Conservation (phyloP, 306 rosid species). For the Lupinus albus region DNA sequence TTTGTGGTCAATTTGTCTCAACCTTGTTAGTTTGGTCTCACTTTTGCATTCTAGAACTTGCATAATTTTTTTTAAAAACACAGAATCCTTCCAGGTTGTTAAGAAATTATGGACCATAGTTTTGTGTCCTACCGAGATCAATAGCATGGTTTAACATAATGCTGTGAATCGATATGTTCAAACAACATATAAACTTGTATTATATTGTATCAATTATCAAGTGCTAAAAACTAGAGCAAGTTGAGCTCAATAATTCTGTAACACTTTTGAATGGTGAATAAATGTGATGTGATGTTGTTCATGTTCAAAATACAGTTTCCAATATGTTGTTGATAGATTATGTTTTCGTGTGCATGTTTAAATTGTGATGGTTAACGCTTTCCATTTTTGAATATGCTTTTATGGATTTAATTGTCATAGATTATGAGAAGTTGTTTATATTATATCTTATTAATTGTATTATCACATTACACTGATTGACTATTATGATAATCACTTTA, state of each 20-base stretch:
- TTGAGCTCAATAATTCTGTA: conserved; percentile 20
- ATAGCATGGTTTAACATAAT: neutral
- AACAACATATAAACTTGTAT: neutral
- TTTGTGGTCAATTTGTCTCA: conserved; percentile 28
- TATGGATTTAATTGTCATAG: too few relatives aligned
- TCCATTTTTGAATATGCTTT: too few relatives aligned
- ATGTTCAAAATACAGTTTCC: neutral
- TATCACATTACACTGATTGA: too few relatives aligned
- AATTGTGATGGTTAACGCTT: too few relatives aligned
- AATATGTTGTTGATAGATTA: neutral
- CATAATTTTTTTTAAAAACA: conserved; percentile 8
- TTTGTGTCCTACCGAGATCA: neutral
- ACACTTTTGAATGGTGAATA: neutral
- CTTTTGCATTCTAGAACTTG: conserved; percentile 20
- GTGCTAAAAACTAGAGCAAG: neutral
- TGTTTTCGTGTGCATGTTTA: too few relatives aligned
- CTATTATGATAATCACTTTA: too few relatives aligned
- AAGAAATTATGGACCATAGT: neutral
- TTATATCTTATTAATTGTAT: too few relatives aligned
- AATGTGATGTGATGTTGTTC: neutral
- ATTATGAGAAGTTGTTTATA: too few relatives aligned
- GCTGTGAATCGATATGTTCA: too few relatives aligned
- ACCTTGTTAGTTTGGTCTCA: conserved; percentile 14
- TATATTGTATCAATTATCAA: neutral
- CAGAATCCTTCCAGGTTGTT: neutral